Evolutionary conservation across 495 filamentous ascomycete species (phyloP), one percentile per base, ranked within the genome.

Genomic region (Hypoxylon fuscum): DNA sequence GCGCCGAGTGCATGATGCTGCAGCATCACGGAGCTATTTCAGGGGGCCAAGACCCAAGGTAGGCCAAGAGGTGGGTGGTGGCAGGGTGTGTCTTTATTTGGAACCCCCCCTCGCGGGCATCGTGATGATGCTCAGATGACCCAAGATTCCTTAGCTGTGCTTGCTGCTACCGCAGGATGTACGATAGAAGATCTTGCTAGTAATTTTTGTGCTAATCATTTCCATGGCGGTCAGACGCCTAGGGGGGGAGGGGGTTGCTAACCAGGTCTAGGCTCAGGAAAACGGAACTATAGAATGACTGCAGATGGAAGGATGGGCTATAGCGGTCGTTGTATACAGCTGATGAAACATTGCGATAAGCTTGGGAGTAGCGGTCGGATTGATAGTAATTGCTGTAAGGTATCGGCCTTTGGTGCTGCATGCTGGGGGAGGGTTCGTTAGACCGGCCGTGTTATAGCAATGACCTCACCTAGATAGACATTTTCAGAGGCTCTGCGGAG

Each of bases 61-160:
- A 61, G 46, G 45, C 9, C 14, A 18, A 54, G 15, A 23, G 51
- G 37, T 40, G 52, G 50, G 43, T 10, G 4, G 43, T 46, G 43
- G 37, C 62, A 60, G 45, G 56, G 50, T 60, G 56, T 53, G 63
- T 62, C 50, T 46, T 53, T 62, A 62, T 62, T 58, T 52, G 43
- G 63, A 66, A n/a, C n/a, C n/a, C 63, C 63, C 63, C 62, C 63
- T 57, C 63, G 60, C 57, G 46, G 32, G 49, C 53, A 66, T 66
- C 42, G 61, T 62, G 57, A 66, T 66, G 56, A 61, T 59, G 63
- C 63, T 66, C 63, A 66, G 63, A 66, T 66, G 63, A 66, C 63
- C 63, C 63, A 66, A 66, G 63, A 66, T 66, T 61, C 42, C n/a
- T 51, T 21, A 56, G 47, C 51, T 54, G 22, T 43, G 35, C 40